These are phyloP conservation scores for Tricholomella constricta DNA, from an alignment of 768 basidiomycete species.

Conservation along the genomic window DNA sequence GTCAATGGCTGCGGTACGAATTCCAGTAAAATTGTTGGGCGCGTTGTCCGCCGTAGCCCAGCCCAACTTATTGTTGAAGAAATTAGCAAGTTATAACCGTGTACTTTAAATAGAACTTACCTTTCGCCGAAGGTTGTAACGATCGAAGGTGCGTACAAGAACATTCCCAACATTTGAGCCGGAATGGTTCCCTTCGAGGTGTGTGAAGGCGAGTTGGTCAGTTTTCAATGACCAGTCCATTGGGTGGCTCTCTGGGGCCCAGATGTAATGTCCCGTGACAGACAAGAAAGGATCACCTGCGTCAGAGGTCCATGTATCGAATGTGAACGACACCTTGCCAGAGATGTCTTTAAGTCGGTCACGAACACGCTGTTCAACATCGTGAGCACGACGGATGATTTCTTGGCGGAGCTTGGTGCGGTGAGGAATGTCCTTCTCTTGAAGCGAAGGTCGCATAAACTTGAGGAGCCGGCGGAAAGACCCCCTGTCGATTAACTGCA, in stretches of 20 bases:
- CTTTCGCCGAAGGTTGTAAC: too few relatives aligned
- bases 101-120: background rate
- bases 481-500: too few relatives aligned
- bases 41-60: slow-evolving; percentile 20
- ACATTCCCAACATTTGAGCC: background rate
- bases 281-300: slow-evolving; percentile 5
- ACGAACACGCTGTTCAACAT: too few relatives aligned
- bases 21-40: slow-evolving; percentile 11
- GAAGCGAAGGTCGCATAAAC: too few relatives aligned
- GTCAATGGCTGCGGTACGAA: background rate
- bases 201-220: slow-evolving; percentile 2
- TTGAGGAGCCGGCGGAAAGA: too few relatives aligned
- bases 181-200: slow-evolving; percentile 6
- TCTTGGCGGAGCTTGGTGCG: too few relatives aligned
- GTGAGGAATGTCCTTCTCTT: too few relatives aligned
- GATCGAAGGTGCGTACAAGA: too few relatives aligned
- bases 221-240: slow-evolving; percentile 3
- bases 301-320: slow-evolving; percentile 5
- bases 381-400: too few relatives aligned
- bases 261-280: too few relatives aligned
- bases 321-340: too few relatives aligned
- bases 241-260: background rate
- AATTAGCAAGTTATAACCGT: background rate
- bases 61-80: too few relatives aligned
- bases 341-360: background rate